Evolutionary conservation across 805 yeast species (phyloP).

Genomic region (Citeromyces matritensis): DNA sequence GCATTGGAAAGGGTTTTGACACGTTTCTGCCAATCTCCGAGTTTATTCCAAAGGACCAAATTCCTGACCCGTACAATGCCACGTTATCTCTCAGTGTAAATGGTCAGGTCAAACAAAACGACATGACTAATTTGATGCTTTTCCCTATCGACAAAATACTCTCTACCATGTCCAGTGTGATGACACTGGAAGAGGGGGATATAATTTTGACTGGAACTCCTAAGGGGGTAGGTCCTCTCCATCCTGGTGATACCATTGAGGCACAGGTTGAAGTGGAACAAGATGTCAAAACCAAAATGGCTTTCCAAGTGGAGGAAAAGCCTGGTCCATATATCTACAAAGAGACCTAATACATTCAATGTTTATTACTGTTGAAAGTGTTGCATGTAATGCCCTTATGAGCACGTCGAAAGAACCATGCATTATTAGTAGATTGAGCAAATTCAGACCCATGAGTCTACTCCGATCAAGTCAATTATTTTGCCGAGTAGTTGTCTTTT

Average conservation of each 20-base stretch:
- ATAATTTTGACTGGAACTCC: slow-evolving; percentile 93
- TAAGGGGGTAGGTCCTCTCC: slow-evolving; percentile 82
- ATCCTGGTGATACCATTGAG: slow-evolving; percentile 63
- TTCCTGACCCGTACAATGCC: slow-evolving; percentile 65
- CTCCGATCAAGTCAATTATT: too few species aligned
- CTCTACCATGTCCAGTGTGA: slow-evolving; percentile 68
- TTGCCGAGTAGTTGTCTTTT: too few species aligned
- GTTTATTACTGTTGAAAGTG: too few species aligned
- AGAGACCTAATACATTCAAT: too few species aligned
- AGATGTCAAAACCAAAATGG: slow-evolving; percentile 27
- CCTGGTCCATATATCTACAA: slow-evolving; percentile 47
- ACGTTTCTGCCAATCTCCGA: slow-evolving; percentile 83
- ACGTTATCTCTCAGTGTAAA: slow-evolving; percentile 52
- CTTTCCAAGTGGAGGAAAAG: slow-evolving; percentile 32
- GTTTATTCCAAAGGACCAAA: slow-evolving; percentile 47
- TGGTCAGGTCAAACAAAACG: slow-evolving; percentile 57
- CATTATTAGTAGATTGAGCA: too few species aligned
- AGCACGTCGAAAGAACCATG: too few species aligned
- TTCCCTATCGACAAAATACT: slow-evolving; percentile 75
- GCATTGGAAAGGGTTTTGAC: slow-evolving; percentile 92
- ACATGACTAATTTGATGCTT: slow-evolving; percentile 69
- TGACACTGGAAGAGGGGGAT: slow-evolving; percentile 88
- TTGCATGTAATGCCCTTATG: too few species aligned
- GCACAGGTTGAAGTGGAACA: slow-evolving; percentile 51
- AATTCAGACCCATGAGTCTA: too few species aligned